Evolutionary conservation across 176 grass and related monocot species (phyloP).

Genomic region (Zea mays): DNA sequence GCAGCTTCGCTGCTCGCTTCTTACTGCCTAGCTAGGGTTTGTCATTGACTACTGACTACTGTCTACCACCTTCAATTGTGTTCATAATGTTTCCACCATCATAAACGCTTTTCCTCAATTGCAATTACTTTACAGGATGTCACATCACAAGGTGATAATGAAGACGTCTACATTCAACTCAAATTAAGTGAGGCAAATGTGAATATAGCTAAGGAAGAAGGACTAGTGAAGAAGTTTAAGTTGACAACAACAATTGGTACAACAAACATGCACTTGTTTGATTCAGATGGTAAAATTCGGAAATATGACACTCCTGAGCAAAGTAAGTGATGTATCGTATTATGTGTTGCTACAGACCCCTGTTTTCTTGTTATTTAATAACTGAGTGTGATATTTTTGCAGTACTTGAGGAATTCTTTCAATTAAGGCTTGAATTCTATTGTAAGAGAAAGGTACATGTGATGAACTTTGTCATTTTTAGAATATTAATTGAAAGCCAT

Average conservation of each 20-base stretch:
- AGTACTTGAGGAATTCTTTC: slow-evolving; percentile 83
- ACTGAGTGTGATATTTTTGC: slow-evolving; percentile 13
- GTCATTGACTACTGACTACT: too few species aligned
- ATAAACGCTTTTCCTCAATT: background rate
- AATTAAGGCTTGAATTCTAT: slow-evolving; percentile 66
- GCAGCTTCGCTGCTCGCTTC: too few species aligned
- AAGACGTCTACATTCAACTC: slow-evolving; percentile 61
- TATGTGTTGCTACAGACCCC: background rate
- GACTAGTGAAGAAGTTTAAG: slow-evolving; percentile 86
- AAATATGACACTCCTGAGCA: slow-evolving; percentile 85
- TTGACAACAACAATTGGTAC: slow-evolving; percentile 77
- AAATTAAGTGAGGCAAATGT: slow-evolving; percentile 62
- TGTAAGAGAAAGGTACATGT: slow-evolving; percentile 73
- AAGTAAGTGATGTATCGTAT: slow-evolving; percentile 42
- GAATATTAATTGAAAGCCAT: background rate
- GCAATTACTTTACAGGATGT: slow-evolving; percentile 45
- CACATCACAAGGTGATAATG: slow-evolving; percentile 55
- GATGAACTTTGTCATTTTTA: background rate
- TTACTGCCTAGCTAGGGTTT: too few species aligned
- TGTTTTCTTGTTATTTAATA: background rate
- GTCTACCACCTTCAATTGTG: background rate
- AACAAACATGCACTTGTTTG: slow-evolving; percentile 97
- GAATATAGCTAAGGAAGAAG: slow-evolving; percentile 77
- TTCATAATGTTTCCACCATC: background rate
- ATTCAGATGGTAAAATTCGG: slow-evolving; percentile 62